phyloP scores from a whole-genome alignment of 139 green algal species.

The Spirogloea muscicola region DNA sequence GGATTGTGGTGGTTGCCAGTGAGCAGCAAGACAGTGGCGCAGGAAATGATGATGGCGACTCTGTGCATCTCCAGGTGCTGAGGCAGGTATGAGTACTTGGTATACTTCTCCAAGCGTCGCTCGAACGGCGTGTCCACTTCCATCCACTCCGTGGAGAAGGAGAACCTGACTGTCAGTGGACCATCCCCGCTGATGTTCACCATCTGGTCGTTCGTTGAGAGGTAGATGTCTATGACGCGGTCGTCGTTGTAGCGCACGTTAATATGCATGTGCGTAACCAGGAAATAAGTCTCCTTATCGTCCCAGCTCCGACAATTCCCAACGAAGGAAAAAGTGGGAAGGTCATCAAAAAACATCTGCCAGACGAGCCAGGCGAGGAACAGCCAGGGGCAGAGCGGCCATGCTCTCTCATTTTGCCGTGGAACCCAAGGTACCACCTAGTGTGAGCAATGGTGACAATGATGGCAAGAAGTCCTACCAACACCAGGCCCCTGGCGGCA shows the following conservation, averaged over 20 bases:
- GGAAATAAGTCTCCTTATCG: conserved; percentile 49
- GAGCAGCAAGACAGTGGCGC: conserved; percentile 60
- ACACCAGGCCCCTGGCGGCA: no score
- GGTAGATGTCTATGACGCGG: conserved; percentile 75
- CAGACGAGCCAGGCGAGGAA: no score
- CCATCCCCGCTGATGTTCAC: conserved; percentile 58
- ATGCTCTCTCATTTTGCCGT: no score
- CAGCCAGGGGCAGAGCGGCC: no score
- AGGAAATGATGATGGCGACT: conserved; percentile 62
- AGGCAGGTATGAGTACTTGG: conserved; percentile 57
- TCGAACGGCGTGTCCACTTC: conserved; percentile 54
- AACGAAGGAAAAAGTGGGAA: conserved; percentile 91
- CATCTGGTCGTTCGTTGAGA: conserved; percentile 64
- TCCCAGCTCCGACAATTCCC: conserved; percentile 51
- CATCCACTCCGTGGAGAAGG: conserved; percentile 58
- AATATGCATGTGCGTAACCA: conserved; percentile 64
- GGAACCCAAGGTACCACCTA: no score
- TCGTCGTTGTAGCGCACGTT: conserved; percentile 61
- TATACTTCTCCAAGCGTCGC: conserved; percentile 59
- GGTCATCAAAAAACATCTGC: conserved; percentile 70
- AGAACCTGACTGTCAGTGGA: conserved; percentile 48
- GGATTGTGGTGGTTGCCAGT: conserved; percentile 59
- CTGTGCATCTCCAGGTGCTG: conserved; percentile 66
- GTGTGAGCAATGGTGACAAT: no score
- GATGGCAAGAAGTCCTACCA: no score